These are phyloP conservation scores for Forsythia suspensa DNA, from an alignment of 257 asterid genomes.

Conservation along the genomic window DNA sequence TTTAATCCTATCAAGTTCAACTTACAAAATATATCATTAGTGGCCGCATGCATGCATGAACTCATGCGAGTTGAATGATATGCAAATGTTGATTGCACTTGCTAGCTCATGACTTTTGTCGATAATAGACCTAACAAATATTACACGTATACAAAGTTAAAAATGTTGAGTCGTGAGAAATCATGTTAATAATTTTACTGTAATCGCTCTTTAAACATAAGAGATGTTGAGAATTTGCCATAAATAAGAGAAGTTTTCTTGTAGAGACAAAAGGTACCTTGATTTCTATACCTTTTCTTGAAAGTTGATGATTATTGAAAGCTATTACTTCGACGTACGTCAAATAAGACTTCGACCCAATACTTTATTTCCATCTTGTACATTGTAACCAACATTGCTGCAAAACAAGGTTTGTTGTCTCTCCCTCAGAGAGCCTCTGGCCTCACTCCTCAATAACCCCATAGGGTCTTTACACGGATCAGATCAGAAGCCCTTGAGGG, in stretches of 20 bases:
- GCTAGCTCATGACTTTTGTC: background rate
- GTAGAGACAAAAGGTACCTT: too few relatives aligned
- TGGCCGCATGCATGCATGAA: background rate
- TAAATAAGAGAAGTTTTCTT: background rate
- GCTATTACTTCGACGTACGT: background rate
- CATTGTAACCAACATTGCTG: background rate
- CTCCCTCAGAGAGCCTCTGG: slow-evolving; percentile 33
- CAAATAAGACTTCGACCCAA: background rate
- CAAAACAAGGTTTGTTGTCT: slow-evolving; percentile 32
- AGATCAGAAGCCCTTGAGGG: slow-evolving; percentile 46
- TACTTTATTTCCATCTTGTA: background rate
- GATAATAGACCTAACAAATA: background rate
- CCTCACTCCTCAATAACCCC: slow-evolving; percentile 8
- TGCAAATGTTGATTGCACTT: background rate
- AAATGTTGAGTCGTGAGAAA: background rate
- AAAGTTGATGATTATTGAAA: background rate
- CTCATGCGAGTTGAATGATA: background rate
- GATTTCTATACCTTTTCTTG: background rate
- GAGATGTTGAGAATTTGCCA: background rate
- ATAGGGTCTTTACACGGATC: background rate
- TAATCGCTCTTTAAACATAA: too few relatives aligned
- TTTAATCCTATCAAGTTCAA: background rate
- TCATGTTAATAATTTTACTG: too few relatives aligned
- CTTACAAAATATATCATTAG: background rate
- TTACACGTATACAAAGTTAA: background rate